Conservation (phyloP, 768 basidiomycete species). For the Naematelia aurantialba region DNA sequence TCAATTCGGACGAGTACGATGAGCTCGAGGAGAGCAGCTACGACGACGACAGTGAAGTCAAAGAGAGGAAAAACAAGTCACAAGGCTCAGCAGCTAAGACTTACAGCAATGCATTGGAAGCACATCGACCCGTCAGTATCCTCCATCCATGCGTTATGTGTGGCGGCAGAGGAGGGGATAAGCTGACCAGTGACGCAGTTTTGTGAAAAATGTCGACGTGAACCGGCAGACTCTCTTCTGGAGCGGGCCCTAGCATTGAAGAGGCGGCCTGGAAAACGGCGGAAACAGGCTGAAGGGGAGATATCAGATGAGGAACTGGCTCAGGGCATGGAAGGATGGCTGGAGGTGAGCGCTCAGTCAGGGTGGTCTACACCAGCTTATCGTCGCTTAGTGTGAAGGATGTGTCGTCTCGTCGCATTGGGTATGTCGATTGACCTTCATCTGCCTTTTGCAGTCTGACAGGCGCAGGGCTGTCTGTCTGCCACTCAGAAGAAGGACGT, state of each 20-base stretch:
- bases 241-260: conserved; percentile 20
- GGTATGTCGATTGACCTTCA: conserved; percentile 16
- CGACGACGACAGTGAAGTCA: conserved; percentile 9
- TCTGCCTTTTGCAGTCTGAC: background rate
- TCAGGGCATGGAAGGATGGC: conserved; percentile 30
- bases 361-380: background rate
- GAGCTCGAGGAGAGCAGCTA: conserved; percentile 16
- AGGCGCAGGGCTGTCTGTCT: conserved; percentile 27
- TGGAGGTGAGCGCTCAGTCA: conserved; percentile 36
- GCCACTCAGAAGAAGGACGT: conserved; percentile 24
- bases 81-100: background rate
- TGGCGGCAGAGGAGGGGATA: background rate
- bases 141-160: too few species aligned
- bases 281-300: conserved; percentile 26
- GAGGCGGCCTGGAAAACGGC: conserved; percentile 13
- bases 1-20: conserved; percentile 7
- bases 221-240: conserved; percentile 33
- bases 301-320: conserved; percentile 35
- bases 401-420: conserved; percentile 36
- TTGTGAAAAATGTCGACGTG: conserved; percentile 37
- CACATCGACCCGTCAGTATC: conserved; percentile 9
- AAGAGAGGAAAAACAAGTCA: conserved; percentile 3
- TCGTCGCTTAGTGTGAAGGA: conserved; percentile 21
- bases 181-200: conserved; percentile 9
- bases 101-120: conserved; percentile 7